Percentiles rank a stretch among this genome's conserved stretches.
phyloP scores from a whole-genome alignment of 1,284 basidiomycete species.

The Trametes hirsuta region DNA sequence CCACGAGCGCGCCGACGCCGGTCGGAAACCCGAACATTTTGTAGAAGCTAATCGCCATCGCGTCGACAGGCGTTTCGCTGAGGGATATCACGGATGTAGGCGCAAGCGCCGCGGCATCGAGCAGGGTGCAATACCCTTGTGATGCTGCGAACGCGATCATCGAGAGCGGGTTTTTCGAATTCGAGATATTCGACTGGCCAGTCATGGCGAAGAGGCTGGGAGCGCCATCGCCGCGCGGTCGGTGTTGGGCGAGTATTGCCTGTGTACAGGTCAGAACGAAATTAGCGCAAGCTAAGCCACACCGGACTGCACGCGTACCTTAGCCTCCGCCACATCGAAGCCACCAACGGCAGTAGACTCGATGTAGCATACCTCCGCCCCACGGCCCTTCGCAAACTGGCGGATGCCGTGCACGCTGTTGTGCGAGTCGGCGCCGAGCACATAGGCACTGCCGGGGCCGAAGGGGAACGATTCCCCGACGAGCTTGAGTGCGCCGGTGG shows the following conservation, averaged over 20 bases:
- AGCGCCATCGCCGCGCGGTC: slow-evolving; percentile 39
- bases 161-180: slow-evolving; percentile 50
- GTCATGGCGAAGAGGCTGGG: slow-evolving; percentile 74
- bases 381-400: slow-evolving; percentile 60
- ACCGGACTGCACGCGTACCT: slow-evolving; percentile 45
- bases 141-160: slow-evolving; percentile 60
- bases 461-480: slow-evolving; percentile 83
- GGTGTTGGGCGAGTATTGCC: slow-evolving; percentile 45
- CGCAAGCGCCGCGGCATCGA: slow-evolving; percentile 80
- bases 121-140: slow-evolving; percentile 72
- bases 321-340: slow-evolving; percentile 56
- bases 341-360: slow-evolving; percentile 65
- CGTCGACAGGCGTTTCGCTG: slow-evolving; percentile 68
- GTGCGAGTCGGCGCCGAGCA: slow-evolving; percentile 76
- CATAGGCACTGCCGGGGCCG: slow-evolving; percentile 52
- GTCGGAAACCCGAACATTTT: slow-evolving; percentile 91
- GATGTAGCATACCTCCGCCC: slow-evolving; percentile 65
- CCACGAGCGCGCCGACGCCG: slow-evolving; percentile 79
- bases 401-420: slow-evolving; percentile 86
- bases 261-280: slow-evolving; percentile 11
- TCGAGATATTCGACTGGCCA: slow-evolving; percentile 81
- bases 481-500: slow-evolving; percentile 77
- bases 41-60: slow-evolving; percentile 84
- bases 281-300: not conserved
- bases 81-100: slow-evolving; percentile 72